These are phyloP conservation scores for Tolypocladium amazonense DNA, from an alignment of 2,329 filamentous ascomycete genomes.

Conservation along the genomic window DNA sequence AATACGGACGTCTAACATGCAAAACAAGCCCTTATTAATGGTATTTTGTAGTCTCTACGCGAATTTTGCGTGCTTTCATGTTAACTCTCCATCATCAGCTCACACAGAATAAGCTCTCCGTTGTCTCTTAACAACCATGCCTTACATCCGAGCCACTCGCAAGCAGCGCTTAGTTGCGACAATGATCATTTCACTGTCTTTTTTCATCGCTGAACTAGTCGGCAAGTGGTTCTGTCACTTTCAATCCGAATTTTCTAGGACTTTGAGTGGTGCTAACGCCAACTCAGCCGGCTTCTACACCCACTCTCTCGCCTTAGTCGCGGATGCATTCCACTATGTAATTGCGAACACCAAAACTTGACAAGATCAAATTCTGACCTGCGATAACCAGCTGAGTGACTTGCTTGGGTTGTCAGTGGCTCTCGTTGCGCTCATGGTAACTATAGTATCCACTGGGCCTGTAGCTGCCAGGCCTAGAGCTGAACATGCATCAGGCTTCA, in stretches of 20 bases:
- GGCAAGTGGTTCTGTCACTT: constrained; percentile 18
- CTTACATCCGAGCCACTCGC: constrained; percentile 10
- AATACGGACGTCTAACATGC: too few species aligned
- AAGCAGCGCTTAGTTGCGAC: constrained; percentile 36
- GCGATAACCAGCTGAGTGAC: constrained; percentile 49
- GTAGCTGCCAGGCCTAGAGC: not conserved
- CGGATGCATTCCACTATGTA: constrained; percentile 73
- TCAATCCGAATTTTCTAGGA: not conserved
- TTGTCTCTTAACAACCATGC: constrained; percentile 6
- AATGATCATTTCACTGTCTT: constrained; percentile 37
- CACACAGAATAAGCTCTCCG: too few species aligned
- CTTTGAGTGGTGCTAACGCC: not conserved
- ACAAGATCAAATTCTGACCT: not conserved
- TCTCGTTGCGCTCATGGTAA: constrained; percentile 50
- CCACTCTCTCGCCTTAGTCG: constrained; percentile 58
- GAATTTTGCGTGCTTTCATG: too few species aligned
- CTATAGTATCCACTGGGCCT: constrained; percentile 7
- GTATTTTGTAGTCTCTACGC: too few species aligned
- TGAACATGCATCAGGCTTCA: constrained; percentile 35
- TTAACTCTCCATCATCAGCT: not conserved
- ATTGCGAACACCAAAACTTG: not conserved
- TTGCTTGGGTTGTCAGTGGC: constrained; percentile 59
- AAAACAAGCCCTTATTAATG: not conserved
- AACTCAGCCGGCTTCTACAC: constrained; percentile 55
- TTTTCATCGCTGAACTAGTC: constrained; percentile 40